Evolutionary conservation across 1,284 basidiomycete species (phyloP).

Genomic region (Fomitiporia mediterranea): DNA sequence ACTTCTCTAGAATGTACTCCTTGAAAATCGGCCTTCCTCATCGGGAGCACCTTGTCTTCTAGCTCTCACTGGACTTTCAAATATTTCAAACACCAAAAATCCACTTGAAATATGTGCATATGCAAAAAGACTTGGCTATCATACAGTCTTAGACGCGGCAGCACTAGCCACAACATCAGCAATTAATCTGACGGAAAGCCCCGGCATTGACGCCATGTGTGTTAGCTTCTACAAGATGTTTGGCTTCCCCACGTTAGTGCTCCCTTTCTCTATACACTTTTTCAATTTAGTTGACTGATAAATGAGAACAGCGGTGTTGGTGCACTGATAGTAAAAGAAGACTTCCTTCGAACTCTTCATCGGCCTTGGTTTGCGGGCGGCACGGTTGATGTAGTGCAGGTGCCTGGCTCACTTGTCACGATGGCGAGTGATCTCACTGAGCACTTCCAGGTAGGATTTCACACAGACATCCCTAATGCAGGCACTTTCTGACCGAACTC

Average conservation of each 20-base stretch:
- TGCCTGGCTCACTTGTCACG: slow-evolving; percentile 64
- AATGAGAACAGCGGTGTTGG: no score
- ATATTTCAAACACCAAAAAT: slow-evolving; percentile 67
- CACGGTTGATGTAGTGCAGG: slow-evolving; percentile 76
- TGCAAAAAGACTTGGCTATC: slow-evolving; percentile 65
- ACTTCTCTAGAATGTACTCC: slow-evolving; percentile 28
- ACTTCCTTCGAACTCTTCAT: slow-evolving; percentile 53
- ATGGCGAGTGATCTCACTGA: slow-evolving; percentile 56
- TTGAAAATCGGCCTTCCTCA: slow-evolving; percentile 38
- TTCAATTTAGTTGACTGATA: no score
- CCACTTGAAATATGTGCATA: slow-evolving; percentile 51
- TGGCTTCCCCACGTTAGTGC: slow-evolving; percentile 80
- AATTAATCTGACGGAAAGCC: slow-evolving; percentile 58
- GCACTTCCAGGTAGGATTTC: slow-evolving; percentile 62
- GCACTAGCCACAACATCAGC: slow-evolving; percentile 69
- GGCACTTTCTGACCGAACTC: slow-evolving; percentile 19
- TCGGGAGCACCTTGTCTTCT: slow-evolving; percentile 53
- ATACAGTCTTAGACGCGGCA: slow-evolving; percentile 72
- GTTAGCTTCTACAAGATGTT: slow-evolving; percentile 89
- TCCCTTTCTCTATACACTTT: no score
- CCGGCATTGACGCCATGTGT: slow-evolving; percentile 77
- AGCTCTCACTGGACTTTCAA: slow-evolving; percentile 74
- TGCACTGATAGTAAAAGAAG: slow-evolving; percentile 69
- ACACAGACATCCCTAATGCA: background rate
- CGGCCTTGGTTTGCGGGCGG: slow-evolving; percentile 84